Conservation (phyloP, 768 basidiomycete species). For the Mycena metata region DNA sequence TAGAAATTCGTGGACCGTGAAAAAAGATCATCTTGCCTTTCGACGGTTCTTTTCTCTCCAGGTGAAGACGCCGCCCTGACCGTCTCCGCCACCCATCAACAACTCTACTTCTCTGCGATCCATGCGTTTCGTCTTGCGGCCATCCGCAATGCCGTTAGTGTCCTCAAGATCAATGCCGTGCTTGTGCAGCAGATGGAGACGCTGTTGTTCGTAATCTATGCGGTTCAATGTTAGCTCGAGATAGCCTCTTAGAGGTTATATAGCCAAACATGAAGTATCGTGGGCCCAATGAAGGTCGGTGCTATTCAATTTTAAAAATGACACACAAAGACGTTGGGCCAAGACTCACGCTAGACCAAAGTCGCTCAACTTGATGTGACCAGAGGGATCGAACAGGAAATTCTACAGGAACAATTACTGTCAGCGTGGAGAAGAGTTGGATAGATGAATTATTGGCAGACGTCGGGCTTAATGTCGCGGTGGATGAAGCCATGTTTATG, state of each 20-base stretch:
- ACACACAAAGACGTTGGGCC: conserved; percentile 39
- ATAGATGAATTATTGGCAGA: conserved; percentile 48
- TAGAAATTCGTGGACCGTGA: conserved; percentile 40
- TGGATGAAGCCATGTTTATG: conserved; percentile 98
- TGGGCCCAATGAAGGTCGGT: conserved; percentile 98
- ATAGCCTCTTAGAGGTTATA: conserved; percentile 29
- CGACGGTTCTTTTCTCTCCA: conserved; percentile 95
- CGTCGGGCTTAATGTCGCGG: conserved; percentile 97
- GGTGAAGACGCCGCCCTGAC: conserved; percentile 88
- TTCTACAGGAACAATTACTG: conserved; percentile 66
- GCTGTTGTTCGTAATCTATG: conserved; percentile 94
- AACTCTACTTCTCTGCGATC: conserved; percentile 85
- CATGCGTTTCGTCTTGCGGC: conserved; percentile 82
- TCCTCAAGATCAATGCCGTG: conserved; percentile 97
- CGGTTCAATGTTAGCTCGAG: conserved; percentile 31
- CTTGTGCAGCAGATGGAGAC: conserved; percentile 87
- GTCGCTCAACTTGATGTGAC: conserved; percentile 95
- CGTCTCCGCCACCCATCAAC: conserved; percentile 87
- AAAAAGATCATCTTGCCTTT: conserved; percentile 70
- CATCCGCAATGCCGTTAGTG: conserved; percentile 72
- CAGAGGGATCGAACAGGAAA: conserved; percentile 93
- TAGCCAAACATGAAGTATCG: conserved; percentile 84
- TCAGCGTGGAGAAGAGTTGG: conserved; percentile 30
- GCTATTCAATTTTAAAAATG: conserved; percentile 52
- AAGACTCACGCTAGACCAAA: conserved; percentile 92